Evolutionary conservation across 176 grass and related monocot genomes (phyloP).

Genomic region (Cymbopogon citratus): DNA sequence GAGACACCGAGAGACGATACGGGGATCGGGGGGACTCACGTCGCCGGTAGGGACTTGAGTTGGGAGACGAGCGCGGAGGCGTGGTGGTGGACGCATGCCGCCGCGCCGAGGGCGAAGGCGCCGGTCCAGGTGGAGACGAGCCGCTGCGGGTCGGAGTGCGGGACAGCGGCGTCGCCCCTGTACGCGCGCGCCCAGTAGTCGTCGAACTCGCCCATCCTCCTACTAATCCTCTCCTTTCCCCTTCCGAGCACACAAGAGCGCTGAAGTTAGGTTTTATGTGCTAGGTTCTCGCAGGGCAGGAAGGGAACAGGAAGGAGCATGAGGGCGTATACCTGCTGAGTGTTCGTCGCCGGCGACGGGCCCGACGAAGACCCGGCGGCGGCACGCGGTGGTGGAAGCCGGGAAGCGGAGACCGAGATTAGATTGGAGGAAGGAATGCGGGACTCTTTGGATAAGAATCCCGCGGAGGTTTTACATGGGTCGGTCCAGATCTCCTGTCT

Average conservation of each 20-base stretch:
- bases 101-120: constrained; percentile 56
- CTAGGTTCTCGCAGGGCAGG: neutral
- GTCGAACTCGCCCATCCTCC: constrained; percentile 61
- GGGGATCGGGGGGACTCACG: neutral
- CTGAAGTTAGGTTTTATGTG: neutral
- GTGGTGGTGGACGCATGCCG: constrained; percentile 74
- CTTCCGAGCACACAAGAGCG: neutral
- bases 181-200: constrained; percentile 64
- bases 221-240: neutral
- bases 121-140: constrained; percentile 65
- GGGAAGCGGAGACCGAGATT: neutral
- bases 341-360: neutral
- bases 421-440: too few relatives aligned
- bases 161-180: constrained; percentile 79
- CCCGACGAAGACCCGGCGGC: neutral
- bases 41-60: constrained; percentile 36
- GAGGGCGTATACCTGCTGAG: neutral
- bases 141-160: constrained; percentile 67
- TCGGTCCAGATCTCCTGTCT: neutral
- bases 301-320: neutral
- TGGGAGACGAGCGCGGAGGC: constrained; percentile 39
- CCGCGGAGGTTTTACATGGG: neutral
- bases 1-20: neutral
- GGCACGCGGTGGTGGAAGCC: neutral
- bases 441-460: neutral